These are phyloP conservation scores for Fusarium dlaminii DNA, from an alignment of 2,329 filamentous ascomycete species.

Conservation along the genomic window DNA sequence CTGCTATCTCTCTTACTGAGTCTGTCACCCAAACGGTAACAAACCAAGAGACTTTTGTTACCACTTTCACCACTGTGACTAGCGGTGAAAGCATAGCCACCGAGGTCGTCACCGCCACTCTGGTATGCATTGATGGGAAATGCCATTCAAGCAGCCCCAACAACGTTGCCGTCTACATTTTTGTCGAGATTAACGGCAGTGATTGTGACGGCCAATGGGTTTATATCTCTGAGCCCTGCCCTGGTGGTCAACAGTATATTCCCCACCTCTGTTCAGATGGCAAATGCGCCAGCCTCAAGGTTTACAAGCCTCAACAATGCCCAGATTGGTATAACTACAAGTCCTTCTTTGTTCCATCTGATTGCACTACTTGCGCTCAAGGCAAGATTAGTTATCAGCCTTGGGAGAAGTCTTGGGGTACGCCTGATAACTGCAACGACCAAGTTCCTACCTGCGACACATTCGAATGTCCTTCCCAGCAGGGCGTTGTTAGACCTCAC, in stretches of 20 bases:
- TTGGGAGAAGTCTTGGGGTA: not conserved
- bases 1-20: not conserved
- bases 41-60: not conserved
- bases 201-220: not conserved
- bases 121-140: not conserved
- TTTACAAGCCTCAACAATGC: not conserved
- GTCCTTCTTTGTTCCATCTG: not conserved
- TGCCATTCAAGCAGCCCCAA: not conserved
- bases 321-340: not conserved
- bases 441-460: not conserved
- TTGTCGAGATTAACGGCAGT: not conserved
- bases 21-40: not conserved
- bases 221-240: not conserved
- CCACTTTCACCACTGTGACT: not conserved
- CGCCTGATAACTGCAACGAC: not conserved
- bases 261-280: not conserved
- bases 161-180: not conserved
- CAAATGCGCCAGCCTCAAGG: not conserved
- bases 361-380: not conserved
- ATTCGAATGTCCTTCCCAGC: not conserved
- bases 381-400: not conserved
- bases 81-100: not conserved
- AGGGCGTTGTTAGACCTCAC: not conserved
- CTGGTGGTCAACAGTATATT: not conserved
- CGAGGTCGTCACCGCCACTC: not conserved